A percentile compares a stretch with the other conserved stretches of the same genome.
phyloP scores from a whole-genome alignment of 169 alveolate genomes.

The Besnoitia besnoiti region DNA sequence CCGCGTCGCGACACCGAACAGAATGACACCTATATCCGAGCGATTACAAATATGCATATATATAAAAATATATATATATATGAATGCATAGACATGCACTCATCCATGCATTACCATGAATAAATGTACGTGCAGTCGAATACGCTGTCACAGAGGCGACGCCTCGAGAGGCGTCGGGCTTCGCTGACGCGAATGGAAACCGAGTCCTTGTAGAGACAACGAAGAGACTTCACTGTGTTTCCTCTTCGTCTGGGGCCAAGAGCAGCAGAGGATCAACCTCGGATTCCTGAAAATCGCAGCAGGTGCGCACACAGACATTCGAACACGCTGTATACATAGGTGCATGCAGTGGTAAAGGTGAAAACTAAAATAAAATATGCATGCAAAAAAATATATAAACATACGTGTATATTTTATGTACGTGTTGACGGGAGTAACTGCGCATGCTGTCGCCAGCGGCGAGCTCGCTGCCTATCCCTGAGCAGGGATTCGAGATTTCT shows the following conservation, averaged over 20 bases:
- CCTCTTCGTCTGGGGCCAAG: neutral
- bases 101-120: too few species aligned
- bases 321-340: neutral
- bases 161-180: neutral
- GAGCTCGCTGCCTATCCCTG: too few species aligned
- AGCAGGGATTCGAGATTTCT: too few species aligned
- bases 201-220: neutral
- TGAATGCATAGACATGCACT: too few species aligned
- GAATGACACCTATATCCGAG: too few species aligned
- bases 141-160: neutral
- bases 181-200: neutral
- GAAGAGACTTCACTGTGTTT: neutral
- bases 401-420: neutral
- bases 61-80: too few species aligned
- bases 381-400: neutral
- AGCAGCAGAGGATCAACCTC: slow-evolving; percentile 12
- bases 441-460: too few species aligned
- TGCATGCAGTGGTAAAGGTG: too few species aligned
- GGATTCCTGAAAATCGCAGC: neutral
- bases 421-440: neutral
- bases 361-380: neutral
- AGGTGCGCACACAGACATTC: too few species aligned
- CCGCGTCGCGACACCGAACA: too few species aligned
- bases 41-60: neutral
- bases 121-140: neutral